These are phyloP conservation scores for Calonectria hawksworthii DNA, from an alignment of 2,329 filamentous ascomycete genomes.

Conservation along the genomic window DNA sequence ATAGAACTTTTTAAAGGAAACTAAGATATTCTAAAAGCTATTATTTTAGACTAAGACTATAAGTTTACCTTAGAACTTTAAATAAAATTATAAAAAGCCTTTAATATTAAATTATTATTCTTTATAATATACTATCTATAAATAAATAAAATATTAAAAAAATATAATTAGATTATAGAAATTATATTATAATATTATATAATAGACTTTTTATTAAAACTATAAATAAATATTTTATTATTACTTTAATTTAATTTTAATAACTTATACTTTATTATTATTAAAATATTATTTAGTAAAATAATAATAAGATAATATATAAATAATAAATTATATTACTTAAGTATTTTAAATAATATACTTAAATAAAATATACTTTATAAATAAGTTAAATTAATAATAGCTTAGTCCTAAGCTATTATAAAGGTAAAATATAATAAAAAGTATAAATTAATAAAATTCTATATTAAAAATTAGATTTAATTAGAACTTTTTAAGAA, in stretches of 20 bases:
- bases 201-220: not conserved
- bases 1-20: not conserved
- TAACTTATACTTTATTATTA: not conserved
- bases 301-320: not conserved
- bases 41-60: not conserved
- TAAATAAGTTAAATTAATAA: not conserved
- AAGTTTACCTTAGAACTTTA: not conserved
- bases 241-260: not conserved
- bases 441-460: not conserved
- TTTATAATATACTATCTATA: not conserved
- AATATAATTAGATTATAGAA: not conserved
- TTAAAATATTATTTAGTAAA: not conserved
- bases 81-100: not conserved
- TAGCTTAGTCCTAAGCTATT: not conserved
- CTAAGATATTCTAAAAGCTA: not conserved
- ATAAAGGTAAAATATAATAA: not conserved
- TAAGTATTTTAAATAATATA: not conserved
- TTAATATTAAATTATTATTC: not conserved
- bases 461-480: too few relatives aligned
- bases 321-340: not conserved
- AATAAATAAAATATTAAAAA: not conserved
- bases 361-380: not conserved
- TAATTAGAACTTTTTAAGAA: not conserved
- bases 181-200: not conserved
- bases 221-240: not conserved